A percentile compares a stretch with the other conserved stretches of the same genome.
Conservation (phyloP, 495 filamentous ascomycete genomes). For the Usnea hakonensis region DNA sequence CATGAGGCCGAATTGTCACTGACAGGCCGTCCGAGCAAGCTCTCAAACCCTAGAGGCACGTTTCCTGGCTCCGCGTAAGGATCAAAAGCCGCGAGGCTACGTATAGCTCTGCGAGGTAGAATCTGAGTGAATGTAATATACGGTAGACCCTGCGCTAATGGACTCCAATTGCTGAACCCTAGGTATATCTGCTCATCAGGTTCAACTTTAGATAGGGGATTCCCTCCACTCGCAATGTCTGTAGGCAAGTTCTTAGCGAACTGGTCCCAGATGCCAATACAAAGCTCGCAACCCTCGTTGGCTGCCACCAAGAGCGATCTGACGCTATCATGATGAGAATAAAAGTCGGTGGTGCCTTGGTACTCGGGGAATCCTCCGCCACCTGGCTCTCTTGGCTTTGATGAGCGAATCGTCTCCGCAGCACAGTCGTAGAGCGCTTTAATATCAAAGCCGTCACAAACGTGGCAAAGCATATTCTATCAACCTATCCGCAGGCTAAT, state of each 20-base stretch:
- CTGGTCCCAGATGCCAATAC: neutral
- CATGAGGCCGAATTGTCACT: neutral
- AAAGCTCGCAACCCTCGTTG: neutral
- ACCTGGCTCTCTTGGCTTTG: neutral
- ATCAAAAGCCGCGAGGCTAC: neutral
- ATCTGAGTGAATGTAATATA: neutral
- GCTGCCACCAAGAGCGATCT: neutral
- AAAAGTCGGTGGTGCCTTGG: neutral
- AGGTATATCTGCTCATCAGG: neutral
- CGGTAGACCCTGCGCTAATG: neutral
- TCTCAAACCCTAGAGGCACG: neutral
- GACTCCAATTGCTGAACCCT: neutral
- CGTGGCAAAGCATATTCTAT: neutral
- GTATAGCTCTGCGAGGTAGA: neutral
- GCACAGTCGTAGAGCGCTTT: neutral
- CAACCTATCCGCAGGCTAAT: too few species aligned
- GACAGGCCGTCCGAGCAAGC: neutral
- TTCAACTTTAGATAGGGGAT: neutral
- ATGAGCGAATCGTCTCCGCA: neutral
- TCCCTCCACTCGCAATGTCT: neutral
- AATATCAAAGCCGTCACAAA: neutral
- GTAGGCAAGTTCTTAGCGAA: neutral
- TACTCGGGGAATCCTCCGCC: neutral
- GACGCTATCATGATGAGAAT: neutral
- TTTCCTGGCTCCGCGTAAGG: neutral